Evolutionary conservation across 306 rosid genomes (phyloP).

Genomic region (Clitoria ternatea): DNA sequence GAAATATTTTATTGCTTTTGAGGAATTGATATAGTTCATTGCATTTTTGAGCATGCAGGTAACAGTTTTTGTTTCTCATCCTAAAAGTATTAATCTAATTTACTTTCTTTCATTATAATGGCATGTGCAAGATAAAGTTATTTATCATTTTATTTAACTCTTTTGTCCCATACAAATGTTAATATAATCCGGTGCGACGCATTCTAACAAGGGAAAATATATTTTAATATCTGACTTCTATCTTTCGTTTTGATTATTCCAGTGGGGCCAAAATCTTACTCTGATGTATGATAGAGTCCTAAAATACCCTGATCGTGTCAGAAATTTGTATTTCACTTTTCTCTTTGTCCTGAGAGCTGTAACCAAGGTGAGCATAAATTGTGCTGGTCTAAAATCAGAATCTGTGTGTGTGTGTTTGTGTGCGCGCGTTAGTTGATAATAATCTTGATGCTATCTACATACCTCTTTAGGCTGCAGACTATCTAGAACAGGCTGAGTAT

Average conservation of each 20-base stretch:
- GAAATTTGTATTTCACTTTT: slow-evolving; percentile 82
- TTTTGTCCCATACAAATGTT: background rate
- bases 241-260: slow-evolving; percentile 29
- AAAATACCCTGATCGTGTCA: slow-evolving; percentile 75
- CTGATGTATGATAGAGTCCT: slow-evolving; percentile 74
- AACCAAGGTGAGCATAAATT: slow-evolving; percentile 61
- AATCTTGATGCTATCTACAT: slow-evolving; percentile 26
- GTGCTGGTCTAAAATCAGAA: background rate
- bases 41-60: background rate
- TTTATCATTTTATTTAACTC: background rate
- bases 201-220: background rate
- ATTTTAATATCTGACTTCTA: slow-evolving; percentile 1
- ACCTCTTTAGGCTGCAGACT: slow-evolving; percentile 65
- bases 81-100: background rate
- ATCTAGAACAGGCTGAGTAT: slow-evolving; percentile 86
- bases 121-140: background rate
- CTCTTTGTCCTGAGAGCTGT: slow-evolving; percentile 92
- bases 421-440: background rate
- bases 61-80: background rate
- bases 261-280: slow-evolving; percentile 84
- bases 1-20: background rate
- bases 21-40: slow-evolving; percentile 7
- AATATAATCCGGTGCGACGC: background rate
- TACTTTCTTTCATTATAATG: background rate
- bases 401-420: too few relatives aligned